Base-by-base conservation (phyloP, 371 early-diverging fungal species). In the Mortierella sp. region DNA sequence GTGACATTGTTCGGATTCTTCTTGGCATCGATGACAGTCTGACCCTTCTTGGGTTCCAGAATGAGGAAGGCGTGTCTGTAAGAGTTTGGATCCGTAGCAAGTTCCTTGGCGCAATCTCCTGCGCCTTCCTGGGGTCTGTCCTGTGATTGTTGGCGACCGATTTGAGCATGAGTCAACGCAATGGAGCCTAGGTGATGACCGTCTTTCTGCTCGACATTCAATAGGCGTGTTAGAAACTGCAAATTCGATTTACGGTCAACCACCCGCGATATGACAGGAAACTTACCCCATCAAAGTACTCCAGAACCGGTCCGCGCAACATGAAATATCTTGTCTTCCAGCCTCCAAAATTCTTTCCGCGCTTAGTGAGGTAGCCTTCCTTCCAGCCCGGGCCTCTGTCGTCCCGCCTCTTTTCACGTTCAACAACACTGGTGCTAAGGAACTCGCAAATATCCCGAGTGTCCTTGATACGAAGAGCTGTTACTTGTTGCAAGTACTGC, bases 321-420 rank as follows among this genome's bases (percentile, higher is more conserved):
- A 85, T 80, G 79, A 92, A 95, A 78, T 89, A 94, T 56, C 94
- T 84, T 22, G 88, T 83, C 79, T 95, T 95, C 91, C 91, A 92
- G 2, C 92, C 92, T 29, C 94, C 95, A 86, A 92, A 92, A 72
- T 90, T 92, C 78, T 92, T 94, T 37, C 94, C 94, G 63, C 87
- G 88, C 77, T 95, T 95, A 28, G 89, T 86, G 56, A 95, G 77
- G 61, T 91, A 91, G 0, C 96, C 96, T 73, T 93, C 93, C 62
- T 90, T 94, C 67, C 82, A 78, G 0, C 87, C 86, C 31, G 59
- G 28, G 8, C 62, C 67, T 13, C 46, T 40, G 3, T 43, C 59
- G 16, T 58, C 63, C 21, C 54, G 46, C 31, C 51, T 45, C 48
- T 41, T 76, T 46, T 74, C 73, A 3, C 78, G 80, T 39, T 86